phyloP scores from a whole-genome alignment of 192 early-diverging fungal species.

The Backusella parvicylindrica region DNA sequence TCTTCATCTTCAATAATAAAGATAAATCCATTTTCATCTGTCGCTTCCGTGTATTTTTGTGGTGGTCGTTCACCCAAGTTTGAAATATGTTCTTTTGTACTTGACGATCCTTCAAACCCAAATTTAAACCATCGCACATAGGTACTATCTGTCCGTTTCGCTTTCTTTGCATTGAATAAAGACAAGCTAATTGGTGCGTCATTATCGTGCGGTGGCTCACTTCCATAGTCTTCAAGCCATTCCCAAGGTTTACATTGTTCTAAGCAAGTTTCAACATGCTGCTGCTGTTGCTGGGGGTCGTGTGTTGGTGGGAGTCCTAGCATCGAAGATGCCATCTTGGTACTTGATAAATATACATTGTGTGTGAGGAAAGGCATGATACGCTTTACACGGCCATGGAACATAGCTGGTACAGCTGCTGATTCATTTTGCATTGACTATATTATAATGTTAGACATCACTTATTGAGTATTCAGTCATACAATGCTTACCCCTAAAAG shows the following conservation, averaged over 20 bases:
- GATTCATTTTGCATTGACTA: slow-evolving; percentile 24
- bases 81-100: not conserved
- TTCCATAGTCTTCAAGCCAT: slow-evolving; percentile 52
- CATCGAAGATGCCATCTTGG: slow-evolving; percentile 28
- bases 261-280: slow-evolving; percentile 16
- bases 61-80: not conserved
- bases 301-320: slow-evolving; percentile 11
- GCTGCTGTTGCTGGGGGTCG: slow-evolving; percentile 17
- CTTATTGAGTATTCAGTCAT: slow-evolving; percentile 2
- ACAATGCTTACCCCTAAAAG: slow-evolving; percentile 35
- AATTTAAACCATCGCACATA: slow-evolving; percentile 35
- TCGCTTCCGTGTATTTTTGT: not conserved
- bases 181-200: slow-evolving; percentile 31
- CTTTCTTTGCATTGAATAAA: slow-evolving; percentile 29
- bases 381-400: slow-evolving; percentile 45
- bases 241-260: slow-evolving; percentile 52
- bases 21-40: slow-evolving; percentile 10
- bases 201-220: slow-evolving; percentile 36
- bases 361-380: slow-evolving; percentile 52
- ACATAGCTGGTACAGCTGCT: slow-evolving; percentile 41
- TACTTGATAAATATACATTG: slow-evolving; percentile 49
- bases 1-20: slow-evolving; percentile 8
- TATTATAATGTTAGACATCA: not conserved
- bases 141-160: slow-evolving; percentile 22
- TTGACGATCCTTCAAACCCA: slow-evolving; percentile 15